A percentile compares a stretch with the other conserved stretches of the same genome.
These are phyloP conservation scores for Pseudozyma hubeiensis DNA, from an alignment of 1,284 basidiomycete genomes.

Conservation along the genomic window DNA sequence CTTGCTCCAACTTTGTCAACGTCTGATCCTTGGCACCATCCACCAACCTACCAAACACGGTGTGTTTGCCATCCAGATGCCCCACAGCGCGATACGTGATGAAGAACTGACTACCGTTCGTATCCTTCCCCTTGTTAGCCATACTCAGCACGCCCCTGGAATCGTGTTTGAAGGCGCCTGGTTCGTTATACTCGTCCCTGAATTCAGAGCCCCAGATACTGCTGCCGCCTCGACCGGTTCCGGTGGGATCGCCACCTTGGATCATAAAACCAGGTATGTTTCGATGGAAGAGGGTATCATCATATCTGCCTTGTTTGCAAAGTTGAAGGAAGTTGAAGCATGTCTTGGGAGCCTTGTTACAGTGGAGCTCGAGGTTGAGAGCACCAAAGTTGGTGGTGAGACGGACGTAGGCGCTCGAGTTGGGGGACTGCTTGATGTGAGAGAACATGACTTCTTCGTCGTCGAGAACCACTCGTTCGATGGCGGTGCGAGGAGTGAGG, in stretches of 20 bases:
- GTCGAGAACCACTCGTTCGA: slow-evolving; percentile 85
- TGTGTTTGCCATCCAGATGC: slow-evolving; percentile 83
- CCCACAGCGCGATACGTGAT: slow-evolving; percentile 72
- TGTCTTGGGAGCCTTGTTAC: slow-evolving; percentile 91
- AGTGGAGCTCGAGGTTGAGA: slow-evolving; percentile 90
- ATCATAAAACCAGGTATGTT: slow-evolving; percentile 98
- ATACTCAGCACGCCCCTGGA: slow-evolving; percentile 60
- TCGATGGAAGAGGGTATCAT: slow-evolving; percentile 87
- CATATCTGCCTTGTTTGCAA: slow-evolving; percentile 80
- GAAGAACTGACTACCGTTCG: slow-evolving; percentile 65
- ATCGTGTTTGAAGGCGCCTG: slow-evolving; percentile 59
- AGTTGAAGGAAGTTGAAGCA: slow-evolving; percentile 91
- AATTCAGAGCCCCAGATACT: slow-evolving; percentile 97
- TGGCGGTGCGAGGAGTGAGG: slow-evolving; percentile 81
- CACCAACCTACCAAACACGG: slow-evolving; percentile 91
- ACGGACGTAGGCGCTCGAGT: slow-evolving; percentile 70
- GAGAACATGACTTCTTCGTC: slow-evolving; percentile 88
- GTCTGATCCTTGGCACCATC: slow-evolving; percentile 84
- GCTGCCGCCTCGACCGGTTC: slow-evolving; percentile 90
- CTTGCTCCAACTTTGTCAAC: slow-evolving; percentile 82
- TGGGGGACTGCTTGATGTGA: slow-evolving; percentile 70
- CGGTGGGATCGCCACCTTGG: slow-evolving; percentile 95
- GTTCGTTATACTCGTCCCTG: slow-evolving; percentile 83
- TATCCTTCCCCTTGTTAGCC: slow-evolving; percentile 64
- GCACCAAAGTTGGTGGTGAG: slow-evolving; percentile 89